phyloP scores from a whole-genome alignment of 2,329 filamentous ascomycete genomes.

The Xylaria sp. region DNA sequence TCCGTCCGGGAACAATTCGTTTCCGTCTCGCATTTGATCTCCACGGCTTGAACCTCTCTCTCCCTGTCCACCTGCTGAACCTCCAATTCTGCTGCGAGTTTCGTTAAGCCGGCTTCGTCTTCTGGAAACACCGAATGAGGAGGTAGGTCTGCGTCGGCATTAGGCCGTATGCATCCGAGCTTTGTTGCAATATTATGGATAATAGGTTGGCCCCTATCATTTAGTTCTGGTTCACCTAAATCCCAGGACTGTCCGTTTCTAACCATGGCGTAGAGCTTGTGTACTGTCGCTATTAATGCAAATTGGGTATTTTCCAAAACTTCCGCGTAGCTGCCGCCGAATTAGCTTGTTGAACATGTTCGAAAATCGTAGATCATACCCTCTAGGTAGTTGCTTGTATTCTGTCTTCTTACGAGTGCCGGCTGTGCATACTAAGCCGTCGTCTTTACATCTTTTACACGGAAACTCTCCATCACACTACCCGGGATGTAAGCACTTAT shows the following conservation, averaged over 20 bases:
- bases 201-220: constrained; percentile 66
- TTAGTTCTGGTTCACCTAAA: constrained; percentile 66
- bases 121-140: constrained; percentile 66
- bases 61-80: constrained; percentile 50
- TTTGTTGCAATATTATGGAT: constrained; percentile 70
- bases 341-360: constrained; percentile 6
- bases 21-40: constrained; percentile 45
- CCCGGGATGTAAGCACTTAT: constrained; percentile 25
- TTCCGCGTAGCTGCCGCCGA: constrained; percentile 61
- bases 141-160: constrained; percentile 64
- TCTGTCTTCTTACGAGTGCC: constrained; percentile 71
- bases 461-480: constrained; percentile 70
- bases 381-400: constrained; percentile 68
- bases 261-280: constrained; percentile 70
- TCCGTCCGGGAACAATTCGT: constrained; percentile 48
- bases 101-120: constrained; percentile 62
- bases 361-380: constrained; percentile 48
- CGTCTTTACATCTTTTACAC: constrained; percentile 70
- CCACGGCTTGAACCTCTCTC: constrained; percentile 38
- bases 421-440: constrained; percentile 67
- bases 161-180: constrained; percentile 67
- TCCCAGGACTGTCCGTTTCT: constrained; percentile 63
- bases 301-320: constrained; percentile 70
- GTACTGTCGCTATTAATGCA: constrained; percentile 66
- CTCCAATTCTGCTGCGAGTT: constrained; percentile 61